These are phyloP conservation scores for Pythium sukuiense DNA, from an alignment of 352 stramenopile genomes.

Conservation along the genomic window DNA sequence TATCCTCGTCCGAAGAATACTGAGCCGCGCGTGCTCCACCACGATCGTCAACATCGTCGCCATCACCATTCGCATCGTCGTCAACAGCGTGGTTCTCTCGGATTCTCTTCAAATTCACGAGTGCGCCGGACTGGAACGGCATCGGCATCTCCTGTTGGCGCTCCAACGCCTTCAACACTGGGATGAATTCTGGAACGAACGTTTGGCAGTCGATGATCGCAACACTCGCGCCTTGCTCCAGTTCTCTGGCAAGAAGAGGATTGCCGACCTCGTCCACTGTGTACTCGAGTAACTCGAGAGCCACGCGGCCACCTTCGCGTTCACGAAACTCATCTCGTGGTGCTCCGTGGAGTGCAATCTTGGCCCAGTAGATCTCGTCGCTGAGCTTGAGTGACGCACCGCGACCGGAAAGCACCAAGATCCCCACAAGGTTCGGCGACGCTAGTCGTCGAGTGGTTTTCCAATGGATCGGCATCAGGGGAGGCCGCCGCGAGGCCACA, in stretches of 20 bases:
- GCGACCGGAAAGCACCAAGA: slow-evolving; percentile 61
- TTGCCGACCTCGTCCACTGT: slow-evolving; percentile 60
- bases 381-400: slow-evolving; percentile 44
- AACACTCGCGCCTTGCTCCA: slow-evolving; percentile 52
- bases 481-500: slow-evolving; percentile 57
- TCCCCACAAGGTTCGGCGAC: slow-evolving; percentile 78
- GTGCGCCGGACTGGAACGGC: slow-evolving; percentile 69
- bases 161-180: slow-evolving; percentile 80
- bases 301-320: slow-evolving; percentile 57
- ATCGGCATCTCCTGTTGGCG: slow-evolving; percentile 66
- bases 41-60: not conserved
- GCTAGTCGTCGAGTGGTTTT: slow-evolving; percentile 75
- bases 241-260: slow-evolving; percentile 41
- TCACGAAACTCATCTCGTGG: slow-evolving; percentile 64
- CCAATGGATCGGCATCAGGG: slow-evolving; percentile 71
- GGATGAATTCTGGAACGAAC: slow-evolving; percentile 88
- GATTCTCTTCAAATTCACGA: slow-evolving; percentile 60
- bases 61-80: not conserved
- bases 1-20: not conserved
- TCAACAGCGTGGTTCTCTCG: not conserved
- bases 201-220: slow-evolving; percentile 87
- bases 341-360: slow-evolving; percentile 71
- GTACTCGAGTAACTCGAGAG: slow-evolving; percentile 74
- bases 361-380: slow-evolving; percentile 75
- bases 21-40: not conserved